Evolutionary conservation across 169 alveolate genomes (phyloP).

Genomic region (Cryptosporidium meleagridis): DNA sequence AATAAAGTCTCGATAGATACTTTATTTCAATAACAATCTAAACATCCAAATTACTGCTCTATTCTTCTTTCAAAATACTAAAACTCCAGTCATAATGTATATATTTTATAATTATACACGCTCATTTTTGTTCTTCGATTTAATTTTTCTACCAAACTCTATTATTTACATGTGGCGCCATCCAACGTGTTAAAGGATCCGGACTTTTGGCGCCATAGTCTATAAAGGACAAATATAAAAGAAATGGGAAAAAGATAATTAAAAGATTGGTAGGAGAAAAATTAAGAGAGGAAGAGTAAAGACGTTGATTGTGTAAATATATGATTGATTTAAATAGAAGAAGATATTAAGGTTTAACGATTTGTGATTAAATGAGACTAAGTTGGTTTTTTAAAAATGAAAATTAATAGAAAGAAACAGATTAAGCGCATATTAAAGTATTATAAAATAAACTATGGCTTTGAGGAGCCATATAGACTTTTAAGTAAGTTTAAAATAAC

Average conservation of each 20-base stretch:
- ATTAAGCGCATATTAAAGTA: slow-evolving; percentile 58
- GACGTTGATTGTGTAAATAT: too few species aligned
- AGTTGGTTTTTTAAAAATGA: slow-evolving; percentile 25
- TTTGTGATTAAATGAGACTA: not conserved
- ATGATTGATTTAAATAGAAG: not conserved
- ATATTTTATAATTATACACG: too few species aligned
- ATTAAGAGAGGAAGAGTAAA: too few species aligned
- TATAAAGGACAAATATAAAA: not conserved
- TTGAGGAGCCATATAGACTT: slow-evolving; percentile 76
- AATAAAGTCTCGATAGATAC: too few species aligned
- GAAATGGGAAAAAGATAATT: not conserved
- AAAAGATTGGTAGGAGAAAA: not conserved
- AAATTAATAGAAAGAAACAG: slow-evolving; percentile 64
- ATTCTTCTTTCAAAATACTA: not conserved
- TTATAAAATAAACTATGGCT: slow-evolving; percentile 59
- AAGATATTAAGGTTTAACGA: not conserved
- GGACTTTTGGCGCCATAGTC: not conserved
- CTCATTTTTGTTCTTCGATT: not conserved
- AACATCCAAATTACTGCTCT: too few species aligned
- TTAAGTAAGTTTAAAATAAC: slow-evolving; percentile 33
- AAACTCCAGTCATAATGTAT: not conserved
- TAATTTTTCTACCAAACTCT: not conserved
- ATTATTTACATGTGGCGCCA: not conserved
- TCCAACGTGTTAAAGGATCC: not conserved
- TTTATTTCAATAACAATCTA: too few species aligned